These are phyloP conservation scores for Albugo laibachii DNA, from an alignment of 352 stramenopile genomes.

Conservation along the genomic window DNA sequence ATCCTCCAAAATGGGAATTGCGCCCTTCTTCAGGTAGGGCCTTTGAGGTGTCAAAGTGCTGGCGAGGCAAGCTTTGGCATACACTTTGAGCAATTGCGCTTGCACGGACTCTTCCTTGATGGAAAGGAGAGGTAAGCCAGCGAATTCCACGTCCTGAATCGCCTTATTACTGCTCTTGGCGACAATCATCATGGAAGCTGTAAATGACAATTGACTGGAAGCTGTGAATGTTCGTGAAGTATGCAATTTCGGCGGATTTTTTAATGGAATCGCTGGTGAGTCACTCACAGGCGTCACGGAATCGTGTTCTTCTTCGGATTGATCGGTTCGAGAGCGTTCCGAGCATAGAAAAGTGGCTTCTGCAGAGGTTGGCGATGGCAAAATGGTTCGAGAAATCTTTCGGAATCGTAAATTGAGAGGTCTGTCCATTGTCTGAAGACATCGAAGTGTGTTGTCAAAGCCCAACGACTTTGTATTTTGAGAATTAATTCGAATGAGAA, in stretches of 20 bases:
- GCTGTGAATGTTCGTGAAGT: too few species aligned
- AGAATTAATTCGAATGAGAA: slow-evolving; percentile 63
- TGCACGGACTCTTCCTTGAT: slow-evolving; percentile 52
- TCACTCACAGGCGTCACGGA: too few species aligned
- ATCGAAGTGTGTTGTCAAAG: slow-evolving; percentile 33
- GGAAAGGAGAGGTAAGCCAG: slow-evolving; percentile 22
- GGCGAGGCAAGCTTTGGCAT: slow-evolving; percentile 51
- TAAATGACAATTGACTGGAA: too few species aligned
- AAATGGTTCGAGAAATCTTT: too few species aligned
- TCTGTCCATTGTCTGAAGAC: too few species aligned
- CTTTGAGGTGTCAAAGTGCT: slow-evolving; percentile 2
- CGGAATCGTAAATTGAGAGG: too few species aligned
- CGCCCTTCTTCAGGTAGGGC: background rate
- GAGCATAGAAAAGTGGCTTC: too few species aligned
- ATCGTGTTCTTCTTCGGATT: too few species aligned
- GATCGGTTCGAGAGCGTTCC: too few species aligned
- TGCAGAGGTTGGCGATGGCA: too few species aligned
- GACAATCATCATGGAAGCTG: slow-evolving; percentile 15
- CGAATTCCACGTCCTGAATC: slow-evolving; percentile 40
- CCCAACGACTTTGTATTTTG: slow-evolving; percentile 71
- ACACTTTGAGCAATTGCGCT: slow-evolving; percentile 42
- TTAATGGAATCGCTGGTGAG: too few species aligned
- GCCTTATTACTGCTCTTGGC: slow-evolving; percentile 33
- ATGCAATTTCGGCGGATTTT: too few species aligned
- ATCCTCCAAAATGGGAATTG: slow-evolving; percentile 2